A percentile compares a stretch with the other conserved stretches of the same genome.
phyloP scores from a whole-genome alignment of 2,329 filamentous ascomycete species.

The Colletotrichum chlorophyti region DNA sequence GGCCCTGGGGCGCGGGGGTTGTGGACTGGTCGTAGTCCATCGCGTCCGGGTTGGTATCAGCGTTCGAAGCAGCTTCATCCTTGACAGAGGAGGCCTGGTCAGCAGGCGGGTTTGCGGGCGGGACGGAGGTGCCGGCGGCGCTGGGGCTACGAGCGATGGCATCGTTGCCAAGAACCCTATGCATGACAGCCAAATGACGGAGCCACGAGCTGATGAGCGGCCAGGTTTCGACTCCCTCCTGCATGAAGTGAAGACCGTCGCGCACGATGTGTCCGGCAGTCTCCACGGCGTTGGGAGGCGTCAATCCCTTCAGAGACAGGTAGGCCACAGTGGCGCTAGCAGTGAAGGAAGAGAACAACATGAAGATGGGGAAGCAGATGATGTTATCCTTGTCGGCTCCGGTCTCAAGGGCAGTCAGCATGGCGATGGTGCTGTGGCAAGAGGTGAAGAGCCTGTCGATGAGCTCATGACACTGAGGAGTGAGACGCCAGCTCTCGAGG shows the following conservation, averaged over 20 bases:
- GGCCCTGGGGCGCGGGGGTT: constrained; percentile 40
- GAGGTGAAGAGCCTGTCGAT: constrained; percentile 65
- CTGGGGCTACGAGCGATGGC: constrained; percentile 44
- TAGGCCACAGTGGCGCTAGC: constrained; percentile 67
- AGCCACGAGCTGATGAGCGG: constrained; percentile 66
- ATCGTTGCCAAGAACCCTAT: constrained; percentile 63
- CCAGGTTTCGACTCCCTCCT: constrained; percentile 66
- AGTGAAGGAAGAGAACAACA: constrained; percentile 68
- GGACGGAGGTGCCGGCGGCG: constrained; percentile 38
- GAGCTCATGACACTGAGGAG: constrained; percentile 56
- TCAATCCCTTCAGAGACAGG: constrained; percentile 66
- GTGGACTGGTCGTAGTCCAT: constrained; percentile 64
- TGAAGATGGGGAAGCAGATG: constrained; percentile 69
- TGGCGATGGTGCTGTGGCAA: constrained; percentile 64
- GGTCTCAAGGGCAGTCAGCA: constrained; percentile 61
- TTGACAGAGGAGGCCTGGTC: constrained; percentile 53
- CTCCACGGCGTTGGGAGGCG: constrained; percentile 62
- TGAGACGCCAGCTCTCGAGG: constrained; percentile 59
- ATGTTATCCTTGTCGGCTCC: constrained; percentile 64
- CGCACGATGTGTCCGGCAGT: constrained; percentile 63
- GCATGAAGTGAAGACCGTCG: constrained; percentile 65
- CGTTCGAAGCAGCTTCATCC: constrained; percentile 62
- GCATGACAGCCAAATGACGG: constrained; percentile 66
- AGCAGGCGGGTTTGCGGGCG: constrained; percentile 35
- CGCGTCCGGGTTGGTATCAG: constrained; percentile 60